Evolutionary conservation across 2,329 filamentous ascomycete genomes (phyloP), one percentile per base, ranked within the genome.

Genomic region (Diaporthe nobilis): DNA sequence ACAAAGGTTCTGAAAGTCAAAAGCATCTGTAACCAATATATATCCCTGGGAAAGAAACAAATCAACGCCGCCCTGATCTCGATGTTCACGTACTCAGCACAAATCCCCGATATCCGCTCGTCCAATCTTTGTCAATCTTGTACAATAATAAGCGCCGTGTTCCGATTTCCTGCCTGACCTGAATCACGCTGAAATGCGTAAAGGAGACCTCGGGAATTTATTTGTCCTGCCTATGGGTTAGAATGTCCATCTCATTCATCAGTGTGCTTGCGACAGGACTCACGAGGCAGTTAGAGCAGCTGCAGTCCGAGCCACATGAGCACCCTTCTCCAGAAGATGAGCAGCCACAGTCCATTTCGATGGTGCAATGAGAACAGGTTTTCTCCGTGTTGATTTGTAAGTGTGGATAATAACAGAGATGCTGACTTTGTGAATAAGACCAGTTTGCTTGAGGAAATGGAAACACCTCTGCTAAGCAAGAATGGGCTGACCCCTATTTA

Each of bases 301-400:
- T 37, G 44, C 63, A 68, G 31, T 53, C 44, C 10, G 44, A n/a
- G 22, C 63, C 63, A 12, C 63, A 68, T 15, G 34, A 17, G 28
- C 63, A 68, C 4, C 63, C 63, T 13, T 68, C 53, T 13, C 63
- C 63, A 25, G 63, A 51, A 25, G 63, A 51, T 17, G 63, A 37
- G 22, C 63, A 68, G 28, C 63, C 63, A 20, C 63, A 68, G 7
- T 68, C 63, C 63, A 68, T 75, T 17, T 37, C 13, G 31, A n/a
- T 17, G 22, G 13, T 25, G 10, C 3, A 20, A 12, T 4, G 13
- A 37, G 20, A 22, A 9, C 17, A 15, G 1, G 3, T 1, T n/a
- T 31, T n/a, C 3, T 8, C 42, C 20, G 31, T 17, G 12, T 37
- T 51, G 12, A 20, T 25, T 17, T 53, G 6, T 37, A 20, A 17